These are phyloP conservation scores for Colletotrichum neosansevieriae DNA, from an alignment of 2,329 filamentous ascomycete genomes.

Conservation along the genomic window DNA sequence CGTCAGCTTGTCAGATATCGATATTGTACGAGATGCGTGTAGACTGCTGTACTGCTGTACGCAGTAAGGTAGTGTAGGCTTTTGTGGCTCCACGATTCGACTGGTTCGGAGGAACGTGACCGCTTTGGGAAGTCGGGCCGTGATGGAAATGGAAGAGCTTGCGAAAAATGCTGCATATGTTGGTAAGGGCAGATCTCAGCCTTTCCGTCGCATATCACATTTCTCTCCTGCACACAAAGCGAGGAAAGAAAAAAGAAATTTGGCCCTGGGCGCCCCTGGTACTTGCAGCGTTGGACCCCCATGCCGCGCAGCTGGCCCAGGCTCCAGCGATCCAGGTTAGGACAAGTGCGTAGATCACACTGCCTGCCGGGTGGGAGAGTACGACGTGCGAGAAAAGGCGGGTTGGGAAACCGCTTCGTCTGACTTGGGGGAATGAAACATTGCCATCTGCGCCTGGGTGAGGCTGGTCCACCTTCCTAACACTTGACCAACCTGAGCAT, in stretches of 20 bases:
- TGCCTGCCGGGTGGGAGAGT: conserved; percentile 27
- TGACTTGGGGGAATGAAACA: conserved; percentile 37
- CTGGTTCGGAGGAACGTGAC: conserved; percentile 29
- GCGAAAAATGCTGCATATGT: conserved; percentile 33
- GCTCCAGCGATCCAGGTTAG: conserved; percentile 37
- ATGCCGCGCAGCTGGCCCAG: conserved; percentile 28
- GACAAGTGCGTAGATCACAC: conserved; percentile 38
- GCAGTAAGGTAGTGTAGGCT: neutral
- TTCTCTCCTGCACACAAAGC: conserved; percentile 17
- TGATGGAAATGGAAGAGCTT: conserved; percentile 40
- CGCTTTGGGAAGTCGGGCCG: conserved; percentile 34
- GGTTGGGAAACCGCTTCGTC: conserved; percentile 3
- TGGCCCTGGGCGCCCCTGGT: conserved; percentile 1
- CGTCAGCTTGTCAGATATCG: conserved; percentile 34
- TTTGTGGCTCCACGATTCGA: conserved; percentile 10
- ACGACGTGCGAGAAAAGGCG: too few species aligned
- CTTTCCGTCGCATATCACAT: conserved; percentile 31
- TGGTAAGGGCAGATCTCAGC: conserved; percentile 31
- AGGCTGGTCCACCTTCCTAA: conserved; percentile 29
- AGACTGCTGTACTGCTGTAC: too few species aligned
- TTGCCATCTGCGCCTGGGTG: conserved; percentile 34
- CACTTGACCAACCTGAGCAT: neutral
- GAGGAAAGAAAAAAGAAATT: conserved; percentile 22
- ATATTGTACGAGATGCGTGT: conserved; percentile 9
- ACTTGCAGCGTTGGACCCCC: conserved; percentile 1